Evolutionary conservation across 2,329 filamentous ascomycete species (phyloP).

Genomic region (Ceratocystis destructans): DNA sequence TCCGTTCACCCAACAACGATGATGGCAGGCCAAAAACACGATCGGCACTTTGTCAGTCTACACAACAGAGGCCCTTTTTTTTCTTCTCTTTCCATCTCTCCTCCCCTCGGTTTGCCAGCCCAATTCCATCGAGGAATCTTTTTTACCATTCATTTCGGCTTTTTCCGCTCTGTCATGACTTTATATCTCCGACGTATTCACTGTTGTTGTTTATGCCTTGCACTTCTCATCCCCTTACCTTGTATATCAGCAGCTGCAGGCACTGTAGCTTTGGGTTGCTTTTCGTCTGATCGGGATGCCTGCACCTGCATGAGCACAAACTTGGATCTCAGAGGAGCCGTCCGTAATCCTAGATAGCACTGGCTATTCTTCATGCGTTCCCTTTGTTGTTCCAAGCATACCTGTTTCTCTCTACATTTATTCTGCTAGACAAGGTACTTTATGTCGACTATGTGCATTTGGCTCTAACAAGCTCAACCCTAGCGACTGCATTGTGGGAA

Average conservation of each 20-base stretch:
- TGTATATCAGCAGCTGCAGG: not conserved
- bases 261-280: not conserved
- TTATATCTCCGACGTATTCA: not conserved
- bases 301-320: conserved; percentile 4
- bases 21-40: not conserved
- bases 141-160: not conserved
- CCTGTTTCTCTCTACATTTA: not conserved
- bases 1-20: conserved; percentile 7
- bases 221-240: not conserved
- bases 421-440: not conserved
- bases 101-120: not conserved
- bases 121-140: not conserved
- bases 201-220: not conserved
- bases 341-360: not conserved
- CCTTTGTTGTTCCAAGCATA: not conserved
- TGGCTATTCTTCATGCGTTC: not conserved
- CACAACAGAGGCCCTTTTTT: not conserved
- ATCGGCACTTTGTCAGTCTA: not conserved
- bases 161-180: not conserved
- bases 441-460: not conserved
- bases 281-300: conserved; percentile 1
- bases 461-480: not conserved
- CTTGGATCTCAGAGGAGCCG: not conserved
- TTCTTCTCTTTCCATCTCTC: not conserved
- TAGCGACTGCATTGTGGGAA: not conserved